These are phyloP conservation scores for Russula lepida DNA, from an alignment of 768 basidiomycete species.

Conservation along the genomic window DNA sequence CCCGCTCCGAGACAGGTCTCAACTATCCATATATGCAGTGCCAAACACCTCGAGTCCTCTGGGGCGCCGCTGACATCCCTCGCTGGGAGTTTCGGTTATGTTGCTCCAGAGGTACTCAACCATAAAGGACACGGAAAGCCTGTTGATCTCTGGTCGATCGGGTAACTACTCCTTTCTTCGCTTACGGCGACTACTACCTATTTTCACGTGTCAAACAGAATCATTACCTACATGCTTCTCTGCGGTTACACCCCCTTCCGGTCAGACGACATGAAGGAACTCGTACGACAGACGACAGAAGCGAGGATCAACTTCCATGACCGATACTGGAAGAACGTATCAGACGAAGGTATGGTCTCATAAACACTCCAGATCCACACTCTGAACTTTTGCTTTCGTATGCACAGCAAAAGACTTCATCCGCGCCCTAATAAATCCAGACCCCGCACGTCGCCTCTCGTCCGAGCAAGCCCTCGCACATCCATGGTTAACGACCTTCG, in stretches of 20 bases:
- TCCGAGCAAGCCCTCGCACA: conserved; percentile 62
- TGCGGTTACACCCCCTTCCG: conserved; percentile 96
- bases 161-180: conserved; percentile 39
- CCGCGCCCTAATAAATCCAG: conserved; percentile 54
- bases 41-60: conserved; percentile 69
- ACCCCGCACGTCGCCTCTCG: conserved; percentile 64
- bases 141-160: conserved; percentile 91
- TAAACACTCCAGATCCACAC: not conserved
- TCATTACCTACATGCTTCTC: conserved; percentile 91
- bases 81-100: conserved; percentile 82
- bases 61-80: conserved; percentile 64
- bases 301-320: conserved; percentile 89
- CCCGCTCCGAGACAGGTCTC: not conserved
- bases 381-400: not conserved
- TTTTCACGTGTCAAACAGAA: conserved; percentile 34
- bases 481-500: conserved; percentile 68
- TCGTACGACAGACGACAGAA: conserved; percentile 76
- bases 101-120: conserved; percentile 82
- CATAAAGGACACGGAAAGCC: conserved; percentile 83
- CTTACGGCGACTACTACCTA: not conserved
- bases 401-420: conserved; percentile 78
- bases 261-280: conserved; percentile 63
- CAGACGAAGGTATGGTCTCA: conserved; percentile 50
- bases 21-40: conserved; percentile 34
- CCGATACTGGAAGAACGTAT: conserved; percentile 89